Base-by-base conservation (phyloP, 768 basidiomycete species). In the Amanita polypyramis region DNA sequence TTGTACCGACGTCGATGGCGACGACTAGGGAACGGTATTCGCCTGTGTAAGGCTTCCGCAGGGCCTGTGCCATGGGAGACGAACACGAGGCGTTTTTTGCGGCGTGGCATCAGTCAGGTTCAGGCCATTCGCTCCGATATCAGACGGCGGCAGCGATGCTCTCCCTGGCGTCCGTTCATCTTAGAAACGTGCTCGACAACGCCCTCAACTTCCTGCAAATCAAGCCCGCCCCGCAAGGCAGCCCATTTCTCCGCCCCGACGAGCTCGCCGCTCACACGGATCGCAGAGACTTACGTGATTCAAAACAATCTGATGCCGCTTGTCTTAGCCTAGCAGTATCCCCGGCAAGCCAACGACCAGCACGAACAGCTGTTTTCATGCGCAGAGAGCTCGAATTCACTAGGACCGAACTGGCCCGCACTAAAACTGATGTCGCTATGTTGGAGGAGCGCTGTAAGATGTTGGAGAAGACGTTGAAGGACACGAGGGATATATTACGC, bases 1-100 rank as follows among this genome's bases (percentile, higher is more conserved):
- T 89, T 0, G 85, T 89, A 20, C 86, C 86, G 53, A 89, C 76
- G 57, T 89, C 86, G 62, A 89, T 76, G 4, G 86, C 85, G 55
- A 89, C 73, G 52, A 82, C 84, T 46, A 89, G 74, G 50, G 81
- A 75, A 55, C 84, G 74, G 14, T 67, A 65, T 10, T 70, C 57
- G 39, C 86, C 86, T 5, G 64, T 70, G 61, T 85, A 87, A 19
- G 85, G 86, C 63, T 84, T 86, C 48, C 86, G 75, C 56, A 34
- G 32, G 19, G 39, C 30, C 12, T 49, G 39, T 74, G 58, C 52
- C 51, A 45, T 58, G 57, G 23, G n/a, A 49, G 51, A 46, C 49
- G 47, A 42, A 46, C 51, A 52, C 10, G 57, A 57, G 47, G 47
- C 47, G n/a, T n/a, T 19, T n/a, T 49, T 49, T 41, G 32, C 39